Evolutionary conservation across 2,329 filamentous ascomycete species (phyloP).

Genomic region (Verticillium nubilum): DNA sequence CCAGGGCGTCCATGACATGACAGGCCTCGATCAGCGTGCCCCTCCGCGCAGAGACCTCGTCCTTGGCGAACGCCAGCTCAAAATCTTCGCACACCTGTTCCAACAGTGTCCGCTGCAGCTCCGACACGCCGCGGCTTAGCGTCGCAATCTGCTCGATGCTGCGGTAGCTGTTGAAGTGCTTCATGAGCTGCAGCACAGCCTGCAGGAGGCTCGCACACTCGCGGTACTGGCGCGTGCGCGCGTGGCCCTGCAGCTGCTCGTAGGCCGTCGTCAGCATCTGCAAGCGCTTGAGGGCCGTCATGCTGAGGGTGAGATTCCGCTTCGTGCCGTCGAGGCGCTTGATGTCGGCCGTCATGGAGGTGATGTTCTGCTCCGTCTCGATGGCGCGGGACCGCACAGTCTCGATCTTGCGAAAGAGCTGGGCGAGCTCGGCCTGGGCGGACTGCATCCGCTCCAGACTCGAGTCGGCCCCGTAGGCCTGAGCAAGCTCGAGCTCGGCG

Average conservation of each 20-base stretch:
- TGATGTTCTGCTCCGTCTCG: constrained; percentile 92
- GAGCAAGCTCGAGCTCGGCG: constrained; percentile 63
- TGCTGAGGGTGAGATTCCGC: constrained; percentile 90
- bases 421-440: constrained; percentile 82
- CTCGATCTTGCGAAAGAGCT: constrained; percentile 92
- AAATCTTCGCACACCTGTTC: constrained; percentile 99
- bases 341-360: constrained; percentile 98
- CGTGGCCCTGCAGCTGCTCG: constrained; percentile 81
- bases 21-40: constrained; percentile 79
- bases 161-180: constrained; percentile 94
- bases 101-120: constrained; percentile 84
- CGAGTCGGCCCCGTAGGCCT: constrained; percentile 80
- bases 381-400: constrained; percentile 83
- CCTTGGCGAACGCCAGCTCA: constrained; percentile 88
- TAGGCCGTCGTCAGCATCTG: constrained; percentile 99
- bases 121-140: constrained; percentile 85
- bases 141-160: constrained; percentile 98
- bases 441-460: constrained; percentile 88
- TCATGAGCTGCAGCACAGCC: constrained; percentile 95
- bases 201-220: constrained; percentile 92
- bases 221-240: constrained; percentile 82
- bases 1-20: constrained; percentile 88
- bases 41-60: constrained; percentile 67
- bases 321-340: constrained; percentile 96
- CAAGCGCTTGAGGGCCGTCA: constrained; percentile 93